Conservation (phyloP, 768 basidiomycete genomes). For the Pulveroboletus sp. region DNA sequence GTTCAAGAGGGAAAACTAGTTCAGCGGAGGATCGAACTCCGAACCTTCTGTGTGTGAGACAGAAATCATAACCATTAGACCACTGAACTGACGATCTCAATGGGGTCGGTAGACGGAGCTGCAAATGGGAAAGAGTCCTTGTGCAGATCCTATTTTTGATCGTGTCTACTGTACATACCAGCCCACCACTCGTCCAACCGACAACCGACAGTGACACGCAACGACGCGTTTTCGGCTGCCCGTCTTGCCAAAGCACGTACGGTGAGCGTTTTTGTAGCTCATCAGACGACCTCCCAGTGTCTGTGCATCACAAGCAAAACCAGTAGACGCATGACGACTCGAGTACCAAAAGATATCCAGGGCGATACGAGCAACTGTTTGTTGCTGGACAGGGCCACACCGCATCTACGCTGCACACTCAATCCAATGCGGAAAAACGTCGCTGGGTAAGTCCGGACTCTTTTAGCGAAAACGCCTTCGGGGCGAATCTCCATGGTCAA, state of each 20-base stretch:
- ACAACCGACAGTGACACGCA: no score
- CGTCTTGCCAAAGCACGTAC: no score
- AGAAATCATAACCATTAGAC: slow-evolving; percentile 59
- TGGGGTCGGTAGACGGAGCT: background rate
- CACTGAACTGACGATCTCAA: slow-evolving; percentile 37
- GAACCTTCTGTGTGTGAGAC: slow-evolving; percentile 44
- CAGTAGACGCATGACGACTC: no score
- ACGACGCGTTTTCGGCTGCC: no score
- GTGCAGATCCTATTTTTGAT: background rate
- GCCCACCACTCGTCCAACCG: no score
- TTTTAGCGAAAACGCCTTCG: background rate
- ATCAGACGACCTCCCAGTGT: no score
- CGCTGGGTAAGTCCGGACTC: background rate
- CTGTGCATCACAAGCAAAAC: no score
- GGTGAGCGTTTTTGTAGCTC: no score
- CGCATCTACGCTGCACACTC: background rate
- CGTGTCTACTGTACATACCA: no score
- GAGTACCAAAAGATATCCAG: no score
- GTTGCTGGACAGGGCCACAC: background rate
- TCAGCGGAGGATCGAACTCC: slow-evolving; percentile 41
- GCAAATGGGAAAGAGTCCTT: background rate
- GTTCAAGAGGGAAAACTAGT: slow-evolving; percentile 18
- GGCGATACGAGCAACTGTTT: background rate
- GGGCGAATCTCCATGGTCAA: background rate
- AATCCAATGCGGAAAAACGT: no score